Conservation (phyloP, 495 filamentous ascomycete species). For the Penicillium macrosclerotiorum region DNA sequence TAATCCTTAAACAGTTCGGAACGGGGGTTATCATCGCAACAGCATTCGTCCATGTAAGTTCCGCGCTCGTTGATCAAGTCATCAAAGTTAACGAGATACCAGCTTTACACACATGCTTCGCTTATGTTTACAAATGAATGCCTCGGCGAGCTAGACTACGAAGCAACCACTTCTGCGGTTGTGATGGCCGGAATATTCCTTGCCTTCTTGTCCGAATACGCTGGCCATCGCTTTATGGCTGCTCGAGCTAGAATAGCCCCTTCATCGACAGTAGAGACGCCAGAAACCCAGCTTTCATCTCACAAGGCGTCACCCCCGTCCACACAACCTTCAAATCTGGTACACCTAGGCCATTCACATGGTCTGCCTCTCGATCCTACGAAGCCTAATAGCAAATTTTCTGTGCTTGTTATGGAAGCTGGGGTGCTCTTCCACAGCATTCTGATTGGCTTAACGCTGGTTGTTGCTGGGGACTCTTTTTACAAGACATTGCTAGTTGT, state of each 20-base stretch:
- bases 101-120: conserved; percentile 63
- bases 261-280: neutral
- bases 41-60: conserved; percentile 64
- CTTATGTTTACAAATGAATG: conserved; percentile 65
- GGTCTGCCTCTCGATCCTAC: conserved; percentile 22
- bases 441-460: conserved; percentile 36
- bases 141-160: conserved; percentile 57
- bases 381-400: conserved; percentile 48
- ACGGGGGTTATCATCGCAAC: conserved; percentile 73
- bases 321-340: conserved; percentile 13
- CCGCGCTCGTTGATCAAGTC: neutral
- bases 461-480: conserved; percentile 39
- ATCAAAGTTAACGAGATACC: conserved; percentile 5
- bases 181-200: conserved; percentile 65
- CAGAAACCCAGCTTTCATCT: conserved; percentile 1
- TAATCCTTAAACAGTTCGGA: conserved; percentile 64
- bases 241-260: conserved; percentile 11
- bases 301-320: conserved; percentile 5
- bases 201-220: conserved; percentile 59
- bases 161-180: conserved; percentile 59
- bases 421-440: conserved; percentile 74
- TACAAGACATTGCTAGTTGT: conserved; percentile 73
- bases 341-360: conserved; percentile 31
- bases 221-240: conserved; percentile 50
- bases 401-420: conserved; percentile 62